Base-by-base conservation (phyloP, 768 basidiomycete genomes). In the Chalciporus pseudorubinellus region DNA sequence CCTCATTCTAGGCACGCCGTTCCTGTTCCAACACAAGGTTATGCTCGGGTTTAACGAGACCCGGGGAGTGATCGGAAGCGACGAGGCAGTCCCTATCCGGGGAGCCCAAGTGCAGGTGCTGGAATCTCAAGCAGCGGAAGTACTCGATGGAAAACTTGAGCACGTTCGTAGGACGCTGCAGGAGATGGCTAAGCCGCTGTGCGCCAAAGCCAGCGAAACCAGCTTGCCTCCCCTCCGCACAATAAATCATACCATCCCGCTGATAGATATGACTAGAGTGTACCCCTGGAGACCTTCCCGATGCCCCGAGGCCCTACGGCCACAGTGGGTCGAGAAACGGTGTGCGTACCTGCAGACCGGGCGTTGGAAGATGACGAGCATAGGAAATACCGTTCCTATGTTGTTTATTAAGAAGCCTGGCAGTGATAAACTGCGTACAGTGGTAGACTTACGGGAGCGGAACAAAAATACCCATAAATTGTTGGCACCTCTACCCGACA, bases 391-490 rank as follows among this genome's bases (percentile, higher is more conserved):
- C 7, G 36, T 38, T 11, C 51, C 51, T 3, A 52, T 52, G 51
- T 18, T 46, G 1, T 39, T 38, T 2, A 52, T 52, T 4, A 39
- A 46, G 10, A 52, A 52, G 12, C 9, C 24, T 7, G 51, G 51
- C 3, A 28, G 24, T 2, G 10, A 22, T 10, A 46, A 41, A 26
- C 44, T 52, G 1, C 44, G 19, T 2, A 46, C 39, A 24, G 51
- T 59, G 2, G 39, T 63, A 2, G 61, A 58, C 29, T 31, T 39
- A 20, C 48, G 47, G 14, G 49, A 58, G 22, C 46, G 48, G 12
- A 60, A 62, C 20, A 36, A 40, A 24, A 59, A 57, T 33, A 62
- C 59, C 10, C 34, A 36, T 3, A 59, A 60, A 34, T n/a, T 54
- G 44, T 28, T 51, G 3, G 52, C 53, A 2, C 59, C 61, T 1